phyloP scores from a whole-genome alignment of 2,329 filamentous ascomycete genomes.

The Colletotrichum ledebouriae region DNA sequence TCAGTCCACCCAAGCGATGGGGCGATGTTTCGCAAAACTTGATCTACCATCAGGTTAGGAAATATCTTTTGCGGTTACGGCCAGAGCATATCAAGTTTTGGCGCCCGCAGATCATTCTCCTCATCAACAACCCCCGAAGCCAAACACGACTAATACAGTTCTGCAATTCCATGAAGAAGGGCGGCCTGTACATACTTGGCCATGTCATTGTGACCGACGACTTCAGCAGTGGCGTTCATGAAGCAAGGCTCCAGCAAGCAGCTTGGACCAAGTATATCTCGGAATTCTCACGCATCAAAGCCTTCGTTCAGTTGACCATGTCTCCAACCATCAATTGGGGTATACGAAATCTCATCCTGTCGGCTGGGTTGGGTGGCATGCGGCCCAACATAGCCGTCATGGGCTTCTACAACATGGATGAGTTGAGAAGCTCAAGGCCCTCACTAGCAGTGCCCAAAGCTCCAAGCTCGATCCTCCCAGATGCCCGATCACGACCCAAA shows the following conservation, averaged over 20 bases:
- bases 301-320: slow-evolving; percentile 88
- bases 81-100: slow-evolving; percentile 96
- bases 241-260: slow-evolving; percentile 83
- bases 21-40: slow-evolving; percentile 91
- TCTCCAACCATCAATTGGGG: slow-evolving; percentile 89
- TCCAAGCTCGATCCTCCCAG: slow-evolving; percentile 53
- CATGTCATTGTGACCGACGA: slow-evolving; percentile 90
- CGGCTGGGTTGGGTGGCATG: slow-evolving; percentile 88
- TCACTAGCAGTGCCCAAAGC: slow-evolving; percentile 68
- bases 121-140: slow-evolving; percentile 85
- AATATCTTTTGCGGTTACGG: slow-evolving; percentile 85
- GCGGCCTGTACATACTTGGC: slow-evolving; percentile 84
- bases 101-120: slow-evolving; percentile 87
- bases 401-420: slow-evolving; percentile 84
- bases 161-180: slow-evolving; percentile 92
- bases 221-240: slow-evolving; percentile 82
- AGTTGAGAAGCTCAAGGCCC: slow-evolving; percentile 73
- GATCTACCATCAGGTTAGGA: slow-evolving; percentile 88
- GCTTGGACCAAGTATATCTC: slow-evolving; percentile 88
- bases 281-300: slow-evolving; percentile 87
- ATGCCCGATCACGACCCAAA: slow-evolving; percentile 50
- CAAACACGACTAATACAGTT: slow-evolving; percentile 90
- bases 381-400: slow-evolving; percentile 87
- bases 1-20: slow-evolving; percentile 88
- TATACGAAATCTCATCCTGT: slow-evolving; percentile 83